Base-by-base conservation (phyloP, 163 green algal species). In the Smithsoniella earleae region DNA sequence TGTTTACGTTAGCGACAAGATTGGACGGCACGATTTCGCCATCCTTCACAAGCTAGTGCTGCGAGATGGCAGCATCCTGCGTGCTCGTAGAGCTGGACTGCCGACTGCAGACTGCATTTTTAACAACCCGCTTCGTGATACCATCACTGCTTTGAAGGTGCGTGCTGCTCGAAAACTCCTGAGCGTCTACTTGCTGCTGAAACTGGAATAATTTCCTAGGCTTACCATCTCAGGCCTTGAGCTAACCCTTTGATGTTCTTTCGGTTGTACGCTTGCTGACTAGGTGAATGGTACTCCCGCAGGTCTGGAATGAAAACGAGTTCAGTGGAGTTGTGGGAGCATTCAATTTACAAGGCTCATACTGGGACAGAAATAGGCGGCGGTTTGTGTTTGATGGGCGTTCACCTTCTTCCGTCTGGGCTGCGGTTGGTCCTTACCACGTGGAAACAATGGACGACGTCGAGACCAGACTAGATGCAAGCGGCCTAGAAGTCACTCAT, bases 1-100 rank as follows among this genome's bases (percentile, higher is more conserved):
- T 0, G 87, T 98, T 36, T 98, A 98, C 78, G 90, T 98, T 4
- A 89, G 79, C 28, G 94, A 99, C 80, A 89, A 88, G 66, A 92
- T 94, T 2, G 93, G 89, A 4, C 73, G 91, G 65, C 93, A 98
- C 77, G 88, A 96, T 82, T 92, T 93, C 66, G 75, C 75, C 31
- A 75, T 95, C 77, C 81, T 98, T 66, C 75, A 79, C 65, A 76
- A 80, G 46, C 81, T 98, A 66, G 93, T 98, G 66, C 84, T 98
- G 79, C 82, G 89, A 0, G 92, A 96, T 76, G 94, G 94, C 45
- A 78, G 36, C 31, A 75, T 96, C 28, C 86, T 97, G 75, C 82
- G 92, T 3, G 81, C 77, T 3, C 69, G 74, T 49, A 81, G 91
- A 64, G 89, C 93, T 13, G 91, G 90, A 0, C 80, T 91, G 5